Conservation (phyloP, 805 yeast species). For the Saitoella complicata region DNA sequence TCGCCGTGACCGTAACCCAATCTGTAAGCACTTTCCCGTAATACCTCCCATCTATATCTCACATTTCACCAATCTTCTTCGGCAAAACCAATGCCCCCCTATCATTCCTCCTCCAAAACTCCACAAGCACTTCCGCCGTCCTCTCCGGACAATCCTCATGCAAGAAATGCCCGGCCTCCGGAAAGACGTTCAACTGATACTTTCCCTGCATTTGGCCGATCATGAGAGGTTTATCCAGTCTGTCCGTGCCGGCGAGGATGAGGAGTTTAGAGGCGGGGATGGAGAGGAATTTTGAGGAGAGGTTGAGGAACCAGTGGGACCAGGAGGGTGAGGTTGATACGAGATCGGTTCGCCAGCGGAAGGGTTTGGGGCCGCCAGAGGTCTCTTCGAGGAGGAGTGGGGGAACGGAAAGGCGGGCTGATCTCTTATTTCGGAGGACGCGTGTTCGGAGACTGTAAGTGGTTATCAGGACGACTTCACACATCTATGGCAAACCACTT, state of each 20-base stretch:
- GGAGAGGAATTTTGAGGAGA: slow-evolving; percentile 39
- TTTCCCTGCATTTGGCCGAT: slow-evolving; percentile 97
- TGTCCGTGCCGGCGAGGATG: slow-evolving; percentile 76
- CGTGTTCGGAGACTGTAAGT: slow-evolving; percentile 26
- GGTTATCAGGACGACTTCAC: not conserved
- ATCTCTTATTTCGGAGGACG: slow-evolving; percentile 36
- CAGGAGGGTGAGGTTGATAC: slow-evolving; percentile 48
- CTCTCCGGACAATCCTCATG: slow-evolving; percentile 78
- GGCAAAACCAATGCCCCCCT: not conserved
- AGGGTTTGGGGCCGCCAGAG: slow-evolving; percentile 14
- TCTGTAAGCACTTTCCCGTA: not conserved
- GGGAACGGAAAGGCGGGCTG: slow-evolving; percentile 72
- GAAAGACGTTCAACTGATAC: slow-evolving; percentile 74
- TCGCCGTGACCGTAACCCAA: not conserved
- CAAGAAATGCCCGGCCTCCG: slow-evolving; percentile 78
- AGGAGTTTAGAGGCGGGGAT: slow-evolving; percentile 50
- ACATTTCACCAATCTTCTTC: not conserved
- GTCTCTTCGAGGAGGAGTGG: slow-evolving; percentile 29
- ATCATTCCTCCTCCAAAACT: slow-evolving; percentile 5
- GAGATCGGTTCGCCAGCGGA: slow-evolving; percentile 52
- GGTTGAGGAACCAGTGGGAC: slow-evolving; percentile 59
- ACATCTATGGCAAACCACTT: not conserved
- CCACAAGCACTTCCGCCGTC: slow-evolving; percentile 27
- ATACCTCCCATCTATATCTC: not conserved
- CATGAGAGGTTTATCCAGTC: slow-evolving; percentile 67